Base-by-base conservation (phyloP, 1,139 yeast species). In the Geotrichum fermentans region DNA sequence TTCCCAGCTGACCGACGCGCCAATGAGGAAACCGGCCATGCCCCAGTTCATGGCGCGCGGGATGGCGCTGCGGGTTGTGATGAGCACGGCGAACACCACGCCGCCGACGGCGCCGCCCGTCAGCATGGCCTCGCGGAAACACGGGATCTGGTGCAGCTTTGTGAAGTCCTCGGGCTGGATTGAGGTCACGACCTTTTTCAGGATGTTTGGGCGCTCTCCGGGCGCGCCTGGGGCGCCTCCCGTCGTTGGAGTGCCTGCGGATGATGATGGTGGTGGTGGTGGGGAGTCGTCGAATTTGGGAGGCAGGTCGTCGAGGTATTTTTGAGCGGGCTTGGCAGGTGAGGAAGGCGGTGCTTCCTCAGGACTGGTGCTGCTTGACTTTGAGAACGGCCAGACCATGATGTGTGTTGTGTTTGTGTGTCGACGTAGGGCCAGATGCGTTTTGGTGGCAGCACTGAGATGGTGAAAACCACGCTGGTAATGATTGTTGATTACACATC, bases 1-100 rank as follows among this genome's bases (percentile, higher is more conserved):
- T 65, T 90, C 96, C 96, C 96, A 90, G 0, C 95, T 87, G 33
- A 86, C 82, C 0, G 85, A 74, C 46, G 87, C 81, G 1, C 96
- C 97, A 33, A 88, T 65, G 54, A 86, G 68, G 56, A 89, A 79
- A 3, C 95, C 95, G 40, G 87, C 85, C 45, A 86, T 74, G 4
- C 83, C 82, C 96, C 97, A 90, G 64, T 89, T 86, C 29, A 80
- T 70, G 1, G 94, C 80, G 55, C 77, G 74, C 6, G 71, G 62
- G 1, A 82, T 73, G 36, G 82, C 77, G 58, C 83, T 80, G 57
- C 84, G 86, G 48, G 84, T 79, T 2, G 61, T 51, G n/a, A 59
- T 40, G 48, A 90, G 79, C 34, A 87, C 85, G 0, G 82, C 76
- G 0, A 90, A 86, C 34, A 85, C 72, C 0, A 87, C 94, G 24